A percentile compares a stretch with the other conserved stretches of the same genome.
Evolutionary conservation across 2,329 filamentous ascomycete species (phyloP).

Genomic region (Calonectria hawksworthii): DNA sequence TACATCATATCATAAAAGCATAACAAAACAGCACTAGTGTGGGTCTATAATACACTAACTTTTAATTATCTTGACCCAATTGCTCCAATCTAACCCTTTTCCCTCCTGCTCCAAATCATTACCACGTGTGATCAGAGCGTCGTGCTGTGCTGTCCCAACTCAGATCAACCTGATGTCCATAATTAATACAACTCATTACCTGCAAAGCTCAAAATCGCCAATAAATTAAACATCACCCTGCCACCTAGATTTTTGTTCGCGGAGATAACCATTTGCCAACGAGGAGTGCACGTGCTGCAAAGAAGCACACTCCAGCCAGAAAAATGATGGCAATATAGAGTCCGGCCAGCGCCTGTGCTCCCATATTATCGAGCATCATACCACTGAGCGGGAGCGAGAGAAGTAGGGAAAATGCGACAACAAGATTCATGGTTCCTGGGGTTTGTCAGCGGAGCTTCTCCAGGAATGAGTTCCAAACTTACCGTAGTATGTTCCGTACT

Average conservation of each 20-base stretch:
- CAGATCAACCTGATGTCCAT: not conserved
- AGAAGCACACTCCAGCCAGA: conserved; percentile 50
- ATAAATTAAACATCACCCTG: not conserved
- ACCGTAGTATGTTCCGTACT: conserved; percentile 60
- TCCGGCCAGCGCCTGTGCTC: conserved; percentile 58
- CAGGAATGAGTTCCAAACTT: not conserved
- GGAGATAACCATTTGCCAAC: conserved; percentile 42
- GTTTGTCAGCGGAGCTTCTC: conserved; percentile 7
- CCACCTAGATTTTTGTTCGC: conserved; percentile 34
- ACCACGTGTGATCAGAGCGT: not conserved
- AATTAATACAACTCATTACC: not conserved
- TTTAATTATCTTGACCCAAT: not conserved
- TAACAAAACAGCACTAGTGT: too few species aligned
- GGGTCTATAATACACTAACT: too few species aligned
- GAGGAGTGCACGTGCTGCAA: conserved; percentile 46
- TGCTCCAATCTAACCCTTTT: not conserved
- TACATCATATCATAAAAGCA: not conserved
- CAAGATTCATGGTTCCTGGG: conserved; percentile 60
- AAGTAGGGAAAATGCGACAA: conserved; percentile 60
- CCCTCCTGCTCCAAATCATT: not conserved
- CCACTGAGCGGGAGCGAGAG: conserved; percentile 61
- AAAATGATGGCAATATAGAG: conserved; percentile 60
- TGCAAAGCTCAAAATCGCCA: not conserved
- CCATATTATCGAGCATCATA: conserved; percentile 59
- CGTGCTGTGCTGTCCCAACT: not conserved